Evolutionary conservation across 768 basidiomycete species (phyloP), one percentile per base, ranked within the genome.

Genomic region (Kwoniella heveanensis): DNA sequence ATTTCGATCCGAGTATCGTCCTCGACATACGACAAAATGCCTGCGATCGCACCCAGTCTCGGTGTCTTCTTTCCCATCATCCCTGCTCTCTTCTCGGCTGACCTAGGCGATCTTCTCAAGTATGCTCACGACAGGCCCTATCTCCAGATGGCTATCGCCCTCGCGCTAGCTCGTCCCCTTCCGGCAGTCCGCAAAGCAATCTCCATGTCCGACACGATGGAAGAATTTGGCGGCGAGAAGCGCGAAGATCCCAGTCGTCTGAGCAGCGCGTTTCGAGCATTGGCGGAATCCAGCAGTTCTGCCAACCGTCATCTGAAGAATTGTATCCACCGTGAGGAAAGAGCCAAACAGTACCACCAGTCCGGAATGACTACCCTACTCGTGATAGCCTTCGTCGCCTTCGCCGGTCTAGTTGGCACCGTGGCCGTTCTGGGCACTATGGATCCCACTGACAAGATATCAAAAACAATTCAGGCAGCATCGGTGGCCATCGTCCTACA

Each of bases 71-170:
- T 48, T 25, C 47, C 47, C 7, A 19, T 48, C n/a, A 48, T 48
- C 47, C 47, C 47, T 6, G 47, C 47, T 6, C 19, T 48, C 5
- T 25, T 48, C 47, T n/a, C n/a, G 24, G 17, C n/a, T 5, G 47
- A 48, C 17, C 24, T 48, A 6, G 24, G n/a, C 17, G 47, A 48
- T 48, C n/a, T 48, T 25, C 47, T n/a, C 47, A n/a, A 25, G 8
- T 48, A n/a, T 19, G 47, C 47, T 25, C 47, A 48, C 47, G 47
- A 48, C 47, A n/a, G 47, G 19, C 47, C 47, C 19, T 48, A 5
- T n/a, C 47, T 48, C n/a, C 47, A 48, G 17, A 5, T 5, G 47
- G 47, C 47, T 8, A 48, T 48, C 47, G n/a, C 24, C 19, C 24
- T 48, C n/a, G 47, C 47, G 5, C 19, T 48, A 19, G 24, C 47